phyloP scores from a whole-genome alignment of 2,329 filamentous ascomycete species.

The Pseudogymnoascus sp. region DNA sequence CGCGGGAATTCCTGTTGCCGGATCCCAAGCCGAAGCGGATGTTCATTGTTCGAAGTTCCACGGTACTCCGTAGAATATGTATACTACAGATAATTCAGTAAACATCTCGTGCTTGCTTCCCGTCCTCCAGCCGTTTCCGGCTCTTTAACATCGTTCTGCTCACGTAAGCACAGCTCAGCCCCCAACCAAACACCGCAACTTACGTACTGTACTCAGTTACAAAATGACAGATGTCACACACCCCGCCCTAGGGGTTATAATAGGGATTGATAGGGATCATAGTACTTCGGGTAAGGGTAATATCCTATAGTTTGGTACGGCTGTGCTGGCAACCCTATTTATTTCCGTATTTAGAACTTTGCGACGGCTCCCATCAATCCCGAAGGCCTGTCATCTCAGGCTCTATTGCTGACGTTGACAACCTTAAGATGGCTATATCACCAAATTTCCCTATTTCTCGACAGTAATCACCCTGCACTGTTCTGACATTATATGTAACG shows the following conservation, averaged over 20 bases:
- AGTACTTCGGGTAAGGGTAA: not conserved
- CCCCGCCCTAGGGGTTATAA: not conserved
- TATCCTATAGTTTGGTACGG: not conserved
- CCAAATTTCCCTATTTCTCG: not conserved
- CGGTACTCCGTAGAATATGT: not conserved
- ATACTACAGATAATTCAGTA: not conserved
- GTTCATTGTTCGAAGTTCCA: not conserved
- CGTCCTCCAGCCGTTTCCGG: not conserved
- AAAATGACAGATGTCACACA: not conserved
- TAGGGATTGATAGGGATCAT: not conserved
- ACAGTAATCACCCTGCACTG: not conserved
- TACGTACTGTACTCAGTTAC: not conserved
- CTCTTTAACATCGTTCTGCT: not conserved
- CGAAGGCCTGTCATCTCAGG: not conserved
- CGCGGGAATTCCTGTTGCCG: not conserved
- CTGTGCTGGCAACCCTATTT: conserved; percentile 1
- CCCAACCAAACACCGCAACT: not conserved
- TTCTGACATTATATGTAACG: conserved; percentile 15
- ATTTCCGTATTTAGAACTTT: conserved; percentile 4
- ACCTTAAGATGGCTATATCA: not conserved
- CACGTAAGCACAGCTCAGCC: conserved; percentile 6
- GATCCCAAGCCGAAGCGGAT: not conserved
- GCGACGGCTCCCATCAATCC: not conserved
- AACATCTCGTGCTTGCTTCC: not conserved
- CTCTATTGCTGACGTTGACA: not conserved